These are phyloP conservation scores for Colletotrichum sansevieriae DNA, from an alignment of 2,329 filamentous ascomycete genomes.

Conservation along the genomic window DNA sequence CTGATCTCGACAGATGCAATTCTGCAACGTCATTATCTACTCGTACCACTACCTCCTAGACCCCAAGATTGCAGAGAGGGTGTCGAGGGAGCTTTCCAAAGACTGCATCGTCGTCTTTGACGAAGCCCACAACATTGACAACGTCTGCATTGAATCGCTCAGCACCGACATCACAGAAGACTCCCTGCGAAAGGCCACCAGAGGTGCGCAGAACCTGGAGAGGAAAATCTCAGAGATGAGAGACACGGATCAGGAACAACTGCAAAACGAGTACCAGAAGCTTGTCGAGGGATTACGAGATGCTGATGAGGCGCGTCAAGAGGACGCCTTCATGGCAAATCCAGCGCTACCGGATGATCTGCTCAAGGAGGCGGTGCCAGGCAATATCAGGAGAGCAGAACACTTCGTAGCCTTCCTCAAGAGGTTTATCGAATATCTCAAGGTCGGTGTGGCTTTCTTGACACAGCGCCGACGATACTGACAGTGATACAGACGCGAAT, in stretches of 20 bases:
- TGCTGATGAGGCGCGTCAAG: conserved; percentile 88
- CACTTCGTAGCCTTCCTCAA: conserved; percentile 97
- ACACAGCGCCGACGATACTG: not conserved
- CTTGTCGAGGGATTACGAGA: conserved; percentile 91
- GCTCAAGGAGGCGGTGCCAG: conserved; percentile 94
- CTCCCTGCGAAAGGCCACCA: conserved; percentile 88
- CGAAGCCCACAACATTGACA: conserved; percentile 99
- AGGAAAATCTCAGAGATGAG: conserved; percentile 94
- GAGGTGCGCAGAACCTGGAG: conserved; percentile 92
- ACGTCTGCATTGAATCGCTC: conserved; percentile 97
- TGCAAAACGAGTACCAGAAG: conserved; percentile 96
- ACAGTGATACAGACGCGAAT: conserved; percentile 78
- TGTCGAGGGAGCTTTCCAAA: conserved; percentile 95
- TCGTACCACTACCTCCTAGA: conserved; percentile 98
- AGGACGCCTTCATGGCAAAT: conserved; percentile 98
- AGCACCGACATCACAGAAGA: conserved; percentile 98
- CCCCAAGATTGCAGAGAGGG: conserved; percentile 95
- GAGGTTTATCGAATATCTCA: conserved; percentile 97
- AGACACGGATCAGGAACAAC: conserved; percentile 91
- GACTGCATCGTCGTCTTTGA: conserved; percentile 99
- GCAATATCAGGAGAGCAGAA: conserved; percentile 94
- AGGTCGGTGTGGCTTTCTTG: conserved; percentile 57
- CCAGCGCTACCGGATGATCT: conserved; percentile 94
- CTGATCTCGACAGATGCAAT: conserved; percentile 79
- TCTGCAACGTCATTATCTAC: conserved; percentile 99